These are phyloP conservation scores for Malassezia vespertilionis DNA, from an alignment of 1,284 basidiomycete species.

Conservation along the genomic window DNA sequence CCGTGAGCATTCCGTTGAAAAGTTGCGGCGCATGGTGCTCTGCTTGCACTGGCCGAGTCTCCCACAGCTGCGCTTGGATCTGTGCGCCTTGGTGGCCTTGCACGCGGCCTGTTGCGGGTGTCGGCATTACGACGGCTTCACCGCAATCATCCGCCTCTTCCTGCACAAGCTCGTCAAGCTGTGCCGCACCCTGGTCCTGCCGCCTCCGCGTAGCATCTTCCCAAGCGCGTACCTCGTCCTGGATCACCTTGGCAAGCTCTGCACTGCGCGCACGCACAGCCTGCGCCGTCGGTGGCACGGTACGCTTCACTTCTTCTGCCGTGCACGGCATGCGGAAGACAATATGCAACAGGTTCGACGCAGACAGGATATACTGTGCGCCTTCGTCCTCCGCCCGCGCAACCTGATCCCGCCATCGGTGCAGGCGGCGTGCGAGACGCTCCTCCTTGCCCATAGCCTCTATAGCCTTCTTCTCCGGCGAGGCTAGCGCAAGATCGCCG, in stretches of 20 bases:
- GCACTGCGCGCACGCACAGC: constrained; percentile 23
- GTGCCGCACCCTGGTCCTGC: not conserved
- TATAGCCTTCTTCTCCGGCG: constrained; percentile 20
- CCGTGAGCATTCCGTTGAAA: constrained; percentile 3
- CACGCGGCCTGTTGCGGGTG: not conserved
- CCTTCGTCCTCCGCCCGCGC: constrained; percentile 82
- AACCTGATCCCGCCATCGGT: constrained; percentile 71
- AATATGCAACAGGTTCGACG: constrained; percentile 27
- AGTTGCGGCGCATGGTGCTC: not conserved
- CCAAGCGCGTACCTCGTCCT: constrained; percentile 23
- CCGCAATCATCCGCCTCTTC: constrained; percentile 6
- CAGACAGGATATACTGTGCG: constrained; percentile 50
- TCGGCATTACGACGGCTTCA: not conserved
- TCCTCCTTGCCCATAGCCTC: constrained; percentile 48
- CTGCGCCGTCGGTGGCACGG: constrained; percentile 21
- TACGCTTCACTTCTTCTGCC: constrained; percentile 20
- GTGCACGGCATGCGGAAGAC: constrained; percentile 31
- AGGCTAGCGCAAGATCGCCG: constrained; percentile 40
- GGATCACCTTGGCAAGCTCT: constrained; percentile 28
- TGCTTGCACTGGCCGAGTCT: not conserved
- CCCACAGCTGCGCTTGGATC: constrained; percentile 9
- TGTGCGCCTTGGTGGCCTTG: not conserved
- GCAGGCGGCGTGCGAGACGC: constrained; percentile 60
- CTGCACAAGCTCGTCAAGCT: not conserved
- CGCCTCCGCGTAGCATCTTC: not conserved